These are phyloP conservation scores for Hymenoscyphus occultus DNA, from an alignment of 2,329 filamentous ascomycete genomes.

Conservation along the genomic window DNA sequence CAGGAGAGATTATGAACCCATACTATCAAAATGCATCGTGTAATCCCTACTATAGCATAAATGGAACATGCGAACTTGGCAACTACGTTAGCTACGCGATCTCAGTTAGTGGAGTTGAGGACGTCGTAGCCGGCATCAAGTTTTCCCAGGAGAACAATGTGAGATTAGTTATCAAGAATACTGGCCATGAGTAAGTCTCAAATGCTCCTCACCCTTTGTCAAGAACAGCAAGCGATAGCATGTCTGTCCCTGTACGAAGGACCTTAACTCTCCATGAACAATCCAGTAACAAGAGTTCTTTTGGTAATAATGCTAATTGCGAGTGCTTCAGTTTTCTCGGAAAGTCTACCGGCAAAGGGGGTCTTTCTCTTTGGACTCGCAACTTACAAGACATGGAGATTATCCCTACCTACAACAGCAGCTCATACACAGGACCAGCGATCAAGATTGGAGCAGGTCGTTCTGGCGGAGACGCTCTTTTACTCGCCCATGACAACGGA, in stretches of 20 bases:
- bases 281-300: too few species aligned
- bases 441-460: not conserved
- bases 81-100: conserved; percentile 23
- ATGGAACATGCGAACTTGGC: conserved; percentile 25
- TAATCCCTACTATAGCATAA: conserved; percentile 21
- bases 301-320: not conserved
- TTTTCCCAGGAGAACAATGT: conserved; percentile 36
- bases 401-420: conserved; percentile 32
- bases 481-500: not conserved
- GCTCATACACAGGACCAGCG: not conserved
- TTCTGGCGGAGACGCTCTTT: not conserved
- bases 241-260: too few species aligned
- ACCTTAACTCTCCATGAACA: too few species aligned
- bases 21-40: conserved; percentile 5
- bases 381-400: conserved; percentile 42
- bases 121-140: conserved; percentile 21
- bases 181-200: conserved; percentile 42
- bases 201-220: not conserved
- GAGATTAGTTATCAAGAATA: conserved; percentile 41
- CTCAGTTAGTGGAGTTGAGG: conserved; percentile 6
- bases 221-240: not conserved
- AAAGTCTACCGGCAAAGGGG: conserved; percentile 45
- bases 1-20: conserved; percentile 34
- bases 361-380: conserved; percentile 47
- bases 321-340: conserved; percentile 43